Evolutionary conservation across 352 stramenopile species (phyloP).

Genomic region (Aphanomyces astaci): DNA sequence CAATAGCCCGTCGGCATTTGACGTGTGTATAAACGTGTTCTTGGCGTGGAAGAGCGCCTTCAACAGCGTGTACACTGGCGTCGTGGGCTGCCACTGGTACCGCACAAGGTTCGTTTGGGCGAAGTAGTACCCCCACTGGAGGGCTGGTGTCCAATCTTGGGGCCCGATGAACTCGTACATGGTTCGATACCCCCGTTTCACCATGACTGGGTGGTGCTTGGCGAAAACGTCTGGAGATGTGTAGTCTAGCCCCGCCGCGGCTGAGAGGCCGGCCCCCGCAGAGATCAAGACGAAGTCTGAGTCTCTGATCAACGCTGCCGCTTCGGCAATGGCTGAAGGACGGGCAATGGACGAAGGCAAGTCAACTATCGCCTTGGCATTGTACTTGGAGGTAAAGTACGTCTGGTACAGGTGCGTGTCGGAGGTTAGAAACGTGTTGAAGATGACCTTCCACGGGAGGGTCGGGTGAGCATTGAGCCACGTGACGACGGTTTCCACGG

Average conservation of each 20-base stretch:
- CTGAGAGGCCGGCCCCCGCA: slow-evolving; percentile 53
- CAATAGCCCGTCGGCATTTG: slow-evolving; percentile 67
- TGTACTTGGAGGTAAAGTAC: slow-evolving; percentile 25
- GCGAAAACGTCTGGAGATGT: slow-evolving; percentile 52
- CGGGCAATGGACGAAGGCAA: slow-evolving; percentile 28
- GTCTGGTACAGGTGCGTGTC: slow-evolving; percentile 51
- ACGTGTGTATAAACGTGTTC: slow-evolving; percentile 57
- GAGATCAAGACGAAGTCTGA: slow-evolving; percentile 59
- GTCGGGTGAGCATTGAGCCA: slow-evolving; percentile 42
- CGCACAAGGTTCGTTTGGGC: slow-evolving; percentile 53
- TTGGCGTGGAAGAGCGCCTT: slow-evolving; percentile 36
- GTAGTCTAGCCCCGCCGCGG: slow-evolving; percentile 64
- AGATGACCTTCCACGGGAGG: slow-evolving; percentile 45
- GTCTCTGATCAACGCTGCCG: slow-evolving; percentile 34
- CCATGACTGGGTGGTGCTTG: slow-evolving; percentile 45
- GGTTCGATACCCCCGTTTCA: slow-evolving; percentile 42
- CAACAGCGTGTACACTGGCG: slow-evolving; percentile 45
- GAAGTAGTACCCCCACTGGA: slow-evolving; percentile 60
- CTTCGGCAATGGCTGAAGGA: slow-evolving; percentile 22
- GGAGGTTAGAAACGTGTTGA: slow-evolving; percentile 57
- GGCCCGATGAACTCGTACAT: slow-evolving; percentile 58
- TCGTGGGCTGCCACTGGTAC: slow-evolving; percentile 48
- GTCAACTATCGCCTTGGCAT: slow-evolving; percentile 24
- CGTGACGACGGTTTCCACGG: slow-evolving; percentile 35
- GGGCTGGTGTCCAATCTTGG: slow-evolving; percentile 31